Evolutionary conservation across 2,329 filamentous ascomycete genomes (phyloP).

Genomic region (Ophiosphaerella korrae): DNA sequence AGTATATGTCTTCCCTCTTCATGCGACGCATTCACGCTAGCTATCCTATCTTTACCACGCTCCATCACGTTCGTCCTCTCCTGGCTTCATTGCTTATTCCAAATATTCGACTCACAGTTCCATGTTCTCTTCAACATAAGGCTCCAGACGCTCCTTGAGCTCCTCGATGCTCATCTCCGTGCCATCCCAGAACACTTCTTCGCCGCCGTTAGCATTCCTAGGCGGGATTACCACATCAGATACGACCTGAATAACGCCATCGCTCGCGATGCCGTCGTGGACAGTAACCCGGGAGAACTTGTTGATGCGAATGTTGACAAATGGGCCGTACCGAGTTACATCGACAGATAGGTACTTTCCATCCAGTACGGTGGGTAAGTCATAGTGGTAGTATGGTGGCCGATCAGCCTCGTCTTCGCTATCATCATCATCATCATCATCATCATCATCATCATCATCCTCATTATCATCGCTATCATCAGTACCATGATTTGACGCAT

Average conservation of each 20-base stretch:
- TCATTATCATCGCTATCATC: constrained; percentile 8
- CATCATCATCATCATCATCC: constrained; percentile 16
- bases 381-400: constrained; percentile 63
- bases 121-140: constrained; percentile 37
- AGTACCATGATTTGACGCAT: constrained; percentile 43
- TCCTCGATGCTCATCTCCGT: constrained; percentile 64
- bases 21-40: too few relatives aligned
- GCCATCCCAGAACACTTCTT: constrained; percentile 47
- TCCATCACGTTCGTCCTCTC: too few relatives aligned
- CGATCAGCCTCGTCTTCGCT: constrained; percentile 21
- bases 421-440: constrained; percentile 7
- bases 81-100: not conserved
- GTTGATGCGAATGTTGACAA: constrained; percentile 76
- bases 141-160: constrained; percentile 58
- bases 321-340: constrained; percentile 69
- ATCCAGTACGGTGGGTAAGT: constrained; percentile 74
- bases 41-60: too few relatives aligned
- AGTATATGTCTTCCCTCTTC: too few relatives aligned
- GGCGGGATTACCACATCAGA: constrained; percentile 77
- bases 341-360: constrained; percentile 73
- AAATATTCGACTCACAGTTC: constrained; percentile 32
- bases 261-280: constrained; percentile 72
- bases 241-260: constrained; percentile 84
- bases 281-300: constrained; percentile 69
- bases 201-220: constrained; percentile 52